Conservation (phyloP, 768 basidiomycete species). For the Pleurotus cornucopiae region DNA sequence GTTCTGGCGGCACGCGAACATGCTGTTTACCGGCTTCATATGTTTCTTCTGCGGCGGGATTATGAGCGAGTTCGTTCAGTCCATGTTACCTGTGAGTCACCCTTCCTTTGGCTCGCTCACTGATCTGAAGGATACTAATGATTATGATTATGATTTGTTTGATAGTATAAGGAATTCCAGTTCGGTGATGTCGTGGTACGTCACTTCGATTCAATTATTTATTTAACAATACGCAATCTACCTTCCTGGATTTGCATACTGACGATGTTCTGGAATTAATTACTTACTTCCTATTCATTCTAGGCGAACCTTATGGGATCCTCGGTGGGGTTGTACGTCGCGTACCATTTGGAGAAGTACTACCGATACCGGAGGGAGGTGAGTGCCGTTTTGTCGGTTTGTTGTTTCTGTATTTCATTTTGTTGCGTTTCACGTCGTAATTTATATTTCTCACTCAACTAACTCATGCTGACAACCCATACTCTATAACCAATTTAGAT, state of each 20-base stretch:
- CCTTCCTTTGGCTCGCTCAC: conserved; percentile 23
- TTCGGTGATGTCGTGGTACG: conserved; percentile 65
- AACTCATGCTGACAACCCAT: not conserved
- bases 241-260: not conserved
- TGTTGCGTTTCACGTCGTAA: not conserved
- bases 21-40: conserved; percentile 63
- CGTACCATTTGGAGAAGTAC: conserved; percentile 69
- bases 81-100: conserved; percentile 54
- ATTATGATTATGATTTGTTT: not conserved
- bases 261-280: too few species aligned
- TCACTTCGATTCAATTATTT: conserved; percentile 8
- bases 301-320: conserved; percentile 82
- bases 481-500: conserved; percentile 45
- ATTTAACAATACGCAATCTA: not conserved
- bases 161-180: conserved; percentile 68
- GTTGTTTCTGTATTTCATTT: too few species aligned
- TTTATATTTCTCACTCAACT: too few species aligned
- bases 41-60: conserved; percentile 82
- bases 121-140: not conserved
- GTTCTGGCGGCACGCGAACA: conserved; percentile 76
- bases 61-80: conserved; percentile 79
- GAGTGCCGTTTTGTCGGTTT: conserved; percentile 9
- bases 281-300: not conserved
- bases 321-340: conserved; percentile 56
- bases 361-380: conserved; percentile 81